A percentile compares a stretch with the other conserved stretches of the same genome.
Conservation (phyloP, 352 stramenopile species). For the Phytophthora litchii region DNA sequence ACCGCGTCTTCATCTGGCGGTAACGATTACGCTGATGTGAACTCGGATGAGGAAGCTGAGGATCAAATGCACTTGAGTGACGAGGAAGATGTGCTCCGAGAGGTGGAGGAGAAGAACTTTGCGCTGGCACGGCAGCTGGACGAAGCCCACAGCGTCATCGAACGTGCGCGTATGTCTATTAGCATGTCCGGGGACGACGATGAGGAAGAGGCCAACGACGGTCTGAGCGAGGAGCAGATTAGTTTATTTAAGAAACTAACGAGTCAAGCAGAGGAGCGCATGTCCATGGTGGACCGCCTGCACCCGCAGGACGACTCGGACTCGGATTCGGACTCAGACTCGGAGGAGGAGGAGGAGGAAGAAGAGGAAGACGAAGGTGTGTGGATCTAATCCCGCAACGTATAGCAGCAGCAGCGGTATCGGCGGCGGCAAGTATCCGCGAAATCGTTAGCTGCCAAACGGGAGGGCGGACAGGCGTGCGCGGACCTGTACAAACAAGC, state of each 20-base stretch:
- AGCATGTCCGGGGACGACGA: slow-evolving; percentile 80
- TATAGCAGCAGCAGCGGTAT: slow-evolving; percentile 22
- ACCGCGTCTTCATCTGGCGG: slow-evolving; percentile 43
- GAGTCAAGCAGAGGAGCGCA: slow-evolving; percentile 82
- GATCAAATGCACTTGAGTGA: slow-evolving; percentile 79
- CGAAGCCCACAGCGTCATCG: slow-evolving; percentile 83
- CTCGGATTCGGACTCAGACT: slow-evolving; percentile 77
- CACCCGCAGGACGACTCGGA: slow-evolving; percentile 82
- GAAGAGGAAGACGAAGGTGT: slow-evolving; percentile 81
- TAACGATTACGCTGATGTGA: slow-evolving; percentile 83
- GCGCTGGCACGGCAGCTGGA: slow-evolving; percentile 80
- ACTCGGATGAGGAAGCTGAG: slow-evolving; percentile 82
- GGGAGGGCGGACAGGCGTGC: slow-evolving; percentile 17
- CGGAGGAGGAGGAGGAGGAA: slow-evolving; percentile 56
- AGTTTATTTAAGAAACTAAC: slow-evolving; percentile 93
- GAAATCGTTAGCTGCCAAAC: slow-evolving; percentile 19
- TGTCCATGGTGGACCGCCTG: slow-evolving; percentile 84
- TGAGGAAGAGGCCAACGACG: slow-evolving; percentile 64
- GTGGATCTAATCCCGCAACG: slow-evolving; percentile 73
- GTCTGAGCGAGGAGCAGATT: slow-evolving; percentile 86
- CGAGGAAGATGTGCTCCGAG: slow-evolving; percentile 73
- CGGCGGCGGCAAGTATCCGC: slow-evolving; percentile 2
- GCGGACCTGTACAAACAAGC: slow-evolving; percentile 28
- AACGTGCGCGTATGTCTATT: slow-evolving; percentile 87
- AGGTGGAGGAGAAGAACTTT: slow-evolving; percentile 88